Conservation (phyloP, 2,329 filamentous ascomycete genomes). For the Epichloe gansuensis region DNA sequence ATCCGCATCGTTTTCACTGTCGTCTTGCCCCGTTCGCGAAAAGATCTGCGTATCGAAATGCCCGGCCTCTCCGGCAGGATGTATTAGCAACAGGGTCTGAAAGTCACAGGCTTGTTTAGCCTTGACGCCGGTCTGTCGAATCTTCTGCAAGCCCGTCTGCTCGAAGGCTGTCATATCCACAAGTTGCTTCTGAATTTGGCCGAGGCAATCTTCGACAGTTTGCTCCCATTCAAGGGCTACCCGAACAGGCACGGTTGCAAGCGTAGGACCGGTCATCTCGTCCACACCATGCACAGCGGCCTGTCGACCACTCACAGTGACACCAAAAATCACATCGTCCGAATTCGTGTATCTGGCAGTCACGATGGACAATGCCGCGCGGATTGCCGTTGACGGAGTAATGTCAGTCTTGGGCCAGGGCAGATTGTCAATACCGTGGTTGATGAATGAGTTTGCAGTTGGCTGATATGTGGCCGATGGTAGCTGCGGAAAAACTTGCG, state of each 20-base stretch:
- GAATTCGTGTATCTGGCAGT: constrained; percentile 23
- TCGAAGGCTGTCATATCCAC: constrained; percentile 15
- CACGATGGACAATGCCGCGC: constrained; percentile 21
- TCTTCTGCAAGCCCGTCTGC: constrained; percentile 16
- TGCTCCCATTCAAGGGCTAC: constrained; percentile 7
- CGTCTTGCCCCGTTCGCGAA: background rate
- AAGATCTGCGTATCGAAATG: background rate
- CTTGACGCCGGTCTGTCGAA: constrained; percentile 12
- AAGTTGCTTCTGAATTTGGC: constrained; percentile 12
- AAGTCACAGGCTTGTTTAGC: constrained; percentile 9
- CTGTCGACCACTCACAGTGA: constrained; percentile 16
- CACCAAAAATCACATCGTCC: constrained; percentile 19
- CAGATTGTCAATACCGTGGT: background rate
- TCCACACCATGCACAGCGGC: constrained; percentile 15
- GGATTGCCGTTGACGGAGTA: constrained; percentile 12
- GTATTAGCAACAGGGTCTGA: constrained; percentile 7
- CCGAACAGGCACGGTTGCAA: constrained; percentile 16
- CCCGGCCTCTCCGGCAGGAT: background rate
- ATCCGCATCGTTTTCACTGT: background rate
- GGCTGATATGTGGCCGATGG: background rate
- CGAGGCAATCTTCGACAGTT: constrained; percentile 5
- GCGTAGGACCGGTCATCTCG: constrained; percentile 15
- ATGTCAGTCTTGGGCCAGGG: constrained; percentile 6
- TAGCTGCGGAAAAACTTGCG: background rate
- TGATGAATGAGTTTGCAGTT: constrained; percentile 2